Base-by-base conservation (phyloP, 257 asterid species). In the Phtheirospermum japonicum region DNA sequence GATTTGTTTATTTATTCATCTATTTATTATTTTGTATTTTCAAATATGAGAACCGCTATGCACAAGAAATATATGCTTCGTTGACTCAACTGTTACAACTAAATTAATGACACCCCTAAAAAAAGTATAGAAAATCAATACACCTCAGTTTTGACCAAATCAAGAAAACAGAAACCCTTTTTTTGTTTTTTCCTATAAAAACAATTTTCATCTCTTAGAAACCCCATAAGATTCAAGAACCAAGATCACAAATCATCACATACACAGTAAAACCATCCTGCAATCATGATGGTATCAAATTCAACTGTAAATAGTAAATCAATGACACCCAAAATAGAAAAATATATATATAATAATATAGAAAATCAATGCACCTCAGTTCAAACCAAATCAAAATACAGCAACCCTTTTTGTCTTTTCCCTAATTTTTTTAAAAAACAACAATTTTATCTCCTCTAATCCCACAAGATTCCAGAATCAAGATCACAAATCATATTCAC, bases 181-280 rank as follows among this genome's bases (percentile, higher is more conserved):
- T 46, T 45, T 45, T n/a, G 5, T 14, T 45, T 45, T 3, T 14
- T 3, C 9, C 4, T 48, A n/a, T 65, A 70, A 14, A 55, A 18
- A 28, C 66, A 40, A 39, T 48, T 17, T 54, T 49, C 20, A 67
- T 60, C 65, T 59, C 64, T 11, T 3, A n/a, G n/a, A 17, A 63
- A 6, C 43, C 48, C 42, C n/a, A 45, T 23, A 50, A 37, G 19
- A 43, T 68, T 50, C 57, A 59, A 59, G 30, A 42, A 59, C 18
- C 3, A 23, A 23, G 28, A 23, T 23, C 56, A 4, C 4, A 13
- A 67, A 18, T 42, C 45, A 51, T 52, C 68, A 58, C 13, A 54
- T 14, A 45, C 32, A 23, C 2, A 23, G 28, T 23, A 23, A 23
- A n/a, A n/a, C n/a, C n/a, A n/a, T n/a, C n/a, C n/a, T n/a, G n/a